Evolutionary conservation across 441 rosid genomes (phyloP), one percentile per base, ranked within the genome.

Genomic region (Syzygium syzygioides): DNA sequence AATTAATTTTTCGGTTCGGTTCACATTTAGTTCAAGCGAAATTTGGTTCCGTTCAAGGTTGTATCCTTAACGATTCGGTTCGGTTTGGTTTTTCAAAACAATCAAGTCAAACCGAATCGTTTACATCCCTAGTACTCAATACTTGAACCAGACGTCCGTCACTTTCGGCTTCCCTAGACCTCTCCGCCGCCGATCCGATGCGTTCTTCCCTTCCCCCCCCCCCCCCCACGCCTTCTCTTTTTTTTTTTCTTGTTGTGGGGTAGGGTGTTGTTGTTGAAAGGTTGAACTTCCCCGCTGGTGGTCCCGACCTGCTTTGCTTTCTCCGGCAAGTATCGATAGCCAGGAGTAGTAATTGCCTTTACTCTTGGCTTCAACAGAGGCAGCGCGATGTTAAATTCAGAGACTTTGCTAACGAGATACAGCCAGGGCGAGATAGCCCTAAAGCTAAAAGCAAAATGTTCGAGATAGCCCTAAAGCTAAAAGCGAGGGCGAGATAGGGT

Each of bases 401-500:
- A 91, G 99, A 97, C 90, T 97, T 99, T 90, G 98, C 99, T 87
- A 95, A 93, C 90, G 99, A 95, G 92, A 93, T 99, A 99, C 95
- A 85, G 18, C 34, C 5, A 37, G 41, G 41, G 37, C 37, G 37
- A 34, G 37, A 34, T 34, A 34, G 4, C 37, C 37, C 37, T 34
- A 34, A 34, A 34, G 37, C 37, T 34, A 34, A 34, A 34, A 34
- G 37, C 37, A 34, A 34, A 34, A 34, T 34, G 37, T 34, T 34
- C 4, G 37, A 34, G 37, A 34, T 34, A 34, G 37, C 37, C 37
- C 37, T 34, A 34, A 34, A 34, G 37, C 37, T 34, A 34, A 34
- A 34, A 34, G 37, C 37, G 37, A 34, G 37, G 37, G 41, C 5
- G 41, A 37, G 41, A 37, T 37, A 37, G 41, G 41, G 41, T 37